Evolutionary conservation across 1,284 basidiomycete species (phyloP).

Genomic region (Phylloporus sp.): DNA sequence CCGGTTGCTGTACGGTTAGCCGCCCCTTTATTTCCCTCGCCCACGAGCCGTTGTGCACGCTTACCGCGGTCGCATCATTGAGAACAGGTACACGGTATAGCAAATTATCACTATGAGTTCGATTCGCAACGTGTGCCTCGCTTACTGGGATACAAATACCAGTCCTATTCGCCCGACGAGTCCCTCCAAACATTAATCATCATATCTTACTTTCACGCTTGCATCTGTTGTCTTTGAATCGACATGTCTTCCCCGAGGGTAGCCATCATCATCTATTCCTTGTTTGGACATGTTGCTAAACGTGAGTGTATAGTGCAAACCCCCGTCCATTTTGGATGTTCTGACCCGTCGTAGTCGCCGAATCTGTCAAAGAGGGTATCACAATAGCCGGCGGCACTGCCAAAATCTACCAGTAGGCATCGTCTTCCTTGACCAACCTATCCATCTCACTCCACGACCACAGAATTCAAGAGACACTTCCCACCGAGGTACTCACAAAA

Average conservation of each 20-base stretch:
- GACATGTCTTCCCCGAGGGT: conserved; percentile 44
- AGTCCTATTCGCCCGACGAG: no score
- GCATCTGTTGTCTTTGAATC: neutral
- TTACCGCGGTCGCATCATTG: no score
- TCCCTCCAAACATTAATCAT: no score
- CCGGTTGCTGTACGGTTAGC: no score
- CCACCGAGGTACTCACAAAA: conserved; percentile 57
- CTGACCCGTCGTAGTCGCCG: conserved; percentile 48
- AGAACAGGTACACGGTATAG: no score
- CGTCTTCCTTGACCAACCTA: neutral
- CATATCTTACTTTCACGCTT: no score
- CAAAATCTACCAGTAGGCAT: conserved; percentile 51
- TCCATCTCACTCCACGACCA: no score
- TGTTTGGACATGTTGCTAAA: conserved; percentile 57
- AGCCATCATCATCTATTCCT: conserved; percentile 58
- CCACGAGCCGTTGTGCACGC: no score
- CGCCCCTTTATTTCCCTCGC: no score
- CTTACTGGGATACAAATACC: no score
- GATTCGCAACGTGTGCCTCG: no score
- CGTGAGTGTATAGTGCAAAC: conserved; percentile 29
- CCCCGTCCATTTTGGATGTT: neutral
- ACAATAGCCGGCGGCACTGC: conserved; percentile 55
- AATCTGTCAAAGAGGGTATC: conserved; percentile 57
- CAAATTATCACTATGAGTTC: no score
- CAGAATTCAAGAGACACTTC: conserved; percentile 46